Percentiles rank a stretch among this genome's conserved stretches.
Evolutionary conservation across 306 rosid species (phyloP).

Genomic region (Cucumis sativus): DNA sequence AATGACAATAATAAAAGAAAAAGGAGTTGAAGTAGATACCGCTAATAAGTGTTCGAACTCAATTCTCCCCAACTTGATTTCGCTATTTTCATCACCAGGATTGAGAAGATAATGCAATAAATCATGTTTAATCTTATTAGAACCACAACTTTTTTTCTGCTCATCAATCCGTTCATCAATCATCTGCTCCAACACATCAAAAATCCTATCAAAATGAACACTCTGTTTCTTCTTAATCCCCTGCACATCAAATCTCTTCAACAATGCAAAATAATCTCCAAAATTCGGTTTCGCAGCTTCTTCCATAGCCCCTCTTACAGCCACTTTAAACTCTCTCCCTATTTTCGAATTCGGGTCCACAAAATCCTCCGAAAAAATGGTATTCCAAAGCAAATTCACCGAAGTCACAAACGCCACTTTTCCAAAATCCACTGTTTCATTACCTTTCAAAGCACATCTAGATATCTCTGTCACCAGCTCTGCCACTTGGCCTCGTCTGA

Average conservation of each 20-base stretch:
- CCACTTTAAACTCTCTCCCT: slow-evolving; percentile 15
- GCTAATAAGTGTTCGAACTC: not conserved
- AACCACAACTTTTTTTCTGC: not conserved
- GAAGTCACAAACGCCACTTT: slow-evolving; percentile 16
- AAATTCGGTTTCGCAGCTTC: slow-evolving; percentile 14
- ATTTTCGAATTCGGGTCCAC: slow-evolving; percentile 19
- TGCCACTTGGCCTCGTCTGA: slow-evolving; percentile 11
- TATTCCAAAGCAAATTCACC: slow-evolving; percentile 24
- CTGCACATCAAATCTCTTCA: not conserved
- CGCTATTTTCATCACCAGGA: not conserved
- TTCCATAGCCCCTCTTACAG: not conserved
- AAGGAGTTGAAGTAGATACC: not conserved
- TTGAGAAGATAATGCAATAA: not conserved
- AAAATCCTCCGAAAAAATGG: slow-evolving; percentile 26
- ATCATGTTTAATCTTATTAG: not conserved
- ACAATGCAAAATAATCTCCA: slow-evolving; percentile 9
- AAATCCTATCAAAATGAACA: not conserved
- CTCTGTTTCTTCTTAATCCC: not conserved
- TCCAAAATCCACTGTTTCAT: slow-evolving; percentile 19
- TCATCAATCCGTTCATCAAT: not conserved
- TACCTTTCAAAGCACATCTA: not conserved
- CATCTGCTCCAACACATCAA: not conserved
- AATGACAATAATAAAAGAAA: no score
- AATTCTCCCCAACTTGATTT: not conserved
- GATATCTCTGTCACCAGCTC: not conserved